phyloP scores from a whole-genome alignment of 73 alveolate species.

The Stentor roeselii region DNA sequence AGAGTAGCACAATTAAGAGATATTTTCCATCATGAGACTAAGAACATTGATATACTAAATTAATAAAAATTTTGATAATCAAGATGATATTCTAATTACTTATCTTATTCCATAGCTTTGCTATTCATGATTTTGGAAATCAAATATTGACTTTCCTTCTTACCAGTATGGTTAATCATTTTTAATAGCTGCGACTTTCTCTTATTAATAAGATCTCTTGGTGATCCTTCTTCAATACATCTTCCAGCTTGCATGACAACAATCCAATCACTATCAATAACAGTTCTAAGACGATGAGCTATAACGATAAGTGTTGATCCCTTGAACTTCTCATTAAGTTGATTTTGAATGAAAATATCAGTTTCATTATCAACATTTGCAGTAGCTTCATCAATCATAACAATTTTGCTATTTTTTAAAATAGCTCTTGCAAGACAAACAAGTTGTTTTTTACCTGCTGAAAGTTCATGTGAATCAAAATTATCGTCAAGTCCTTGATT shows the following conservation, averaged over 20 bases:
- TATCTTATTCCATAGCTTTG: too few relatives aligned
- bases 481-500: slow-evolving; percentile 44
- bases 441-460: slow-evolving; percentile 92
- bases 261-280: slow-evolving; percentile 61
- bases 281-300: slow-evolving; percentile 76
- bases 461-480: slow-evolving; percentile 80
- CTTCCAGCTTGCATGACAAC: slow-evolving; percentile 63
- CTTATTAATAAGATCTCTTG: neutral
- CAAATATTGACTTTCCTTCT: neutral
- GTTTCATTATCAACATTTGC: slow-evolving; percentile 75
- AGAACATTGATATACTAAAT: too few relatives aligned
- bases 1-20: too few relatives aligned
- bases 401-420: slow-evolving; percentile 52
- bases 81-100: too few relatives aligned
- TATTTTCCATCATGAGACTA: too few relatives aligned
- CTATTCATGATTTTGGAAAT: too few relatives aligned
- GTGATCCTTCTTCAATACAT: neutral
- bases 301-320: slow-evolving; percentile 67
- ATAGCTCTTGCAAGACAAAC: slow-evolving; percentile 91
- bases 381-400: slow-evolving; percentile 83
- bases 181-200: neutral
- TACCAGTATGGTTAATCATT: neutral
- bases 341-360: slow-evolving; percentile 59
- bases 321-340: slow-evolving; percentile 44
- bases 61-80: too few relatives aligned